Conservation (phyloP, 2,329 filamentous ascomycete species). For the Emergomyces africanus region DNA sequence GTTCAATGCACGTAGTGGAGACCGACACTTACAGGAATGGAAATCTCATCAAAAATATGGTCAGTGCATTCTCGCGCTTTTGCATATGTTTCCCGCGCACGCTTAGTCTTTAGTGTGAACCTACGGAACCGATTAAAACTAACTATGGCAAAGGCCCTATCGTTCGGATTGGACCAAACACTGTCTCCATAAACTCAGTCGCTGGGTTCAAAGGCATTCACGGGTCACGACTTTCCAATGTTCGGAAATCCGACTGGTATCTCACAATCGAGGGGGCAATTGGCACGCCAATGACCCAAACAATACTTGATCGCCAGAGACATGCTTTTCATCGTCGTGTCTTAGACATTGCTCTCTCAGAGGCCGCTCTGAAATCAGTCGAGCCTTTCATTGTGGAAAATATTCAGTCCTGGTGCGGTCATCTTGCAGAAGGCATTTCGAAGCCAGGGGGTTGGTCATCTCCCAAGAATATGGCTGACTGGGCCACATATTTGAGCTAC, state of each 20-base stretch:
- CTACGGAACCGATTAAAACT: background rate
- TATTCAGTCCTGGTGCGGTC: constrained; percentile 9
- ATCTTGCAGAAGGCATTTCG: constrained; percentile 8
- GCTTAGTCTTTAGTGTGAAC: background rate
- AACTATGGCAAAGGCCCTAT: constrained; percentile 26
- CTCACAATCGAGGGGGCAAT: constrained; percentile 28
- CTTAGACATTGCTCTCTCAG: constrained; percentile 19
- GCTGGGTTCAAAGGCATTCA: constrained; percentile 51
- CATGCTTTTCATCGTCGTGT: constrained; percentile 17
- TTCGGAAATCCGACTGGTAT: constrained; percentile 17
- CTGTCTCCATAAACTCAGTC: constrained; percentile 62
- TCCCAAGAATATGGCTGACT: constrained; percentile 17
- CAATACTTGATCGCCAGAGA: constrained; percentile 11
- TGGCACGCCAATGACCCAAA: constrained; percentile 12
- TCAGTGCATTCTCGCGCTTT: background rate
- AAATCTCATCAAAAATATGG: constrained; percentile 23
- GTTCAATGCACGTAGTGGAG: constrained; percentile 6
- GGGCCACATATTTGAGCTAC: constrained; percentile 21
- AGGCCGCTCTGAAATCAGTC: constrained; percentile 14
- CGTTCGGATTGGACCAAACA: constrained; percentile 69
- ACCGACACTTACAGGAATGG: constrained; percentile 8
- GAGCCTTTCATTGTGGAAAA: constrained; percentile 12
- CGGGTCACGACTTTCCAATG: constrained; percentile 11
- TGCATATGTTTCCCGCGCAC: background rate
- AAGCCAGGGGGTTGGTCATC: constrained; percentile 13